phyloP scores from a whole-genome alignment of 2,329 filamentous ascomycete species.

The Aspergillus arachidicola region DNA sequence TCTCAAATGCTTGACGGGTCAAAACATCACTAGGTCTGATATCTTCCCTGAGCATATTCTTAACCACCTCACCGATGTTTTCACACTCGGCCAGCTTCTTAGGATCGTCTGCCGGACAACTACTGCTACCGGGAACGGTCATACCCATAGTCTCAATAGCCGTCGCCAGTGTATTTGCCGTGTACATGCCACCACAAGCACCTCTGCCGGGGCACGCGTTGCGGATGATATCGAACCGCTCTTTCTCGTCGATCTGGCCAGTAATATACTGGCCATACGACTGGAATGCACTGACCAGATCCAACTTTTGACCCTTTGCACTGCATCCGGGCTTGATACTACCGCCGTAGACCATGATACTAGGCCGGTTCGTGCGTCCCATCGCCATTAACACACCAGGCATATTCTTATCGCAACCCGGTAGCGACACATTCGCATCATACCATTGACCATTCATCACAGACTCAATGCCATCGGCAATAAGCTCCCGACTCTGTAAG shows the following conservation, averaged over 20 bases:
- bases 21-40: constrained; percentile 75
- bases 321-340: constrained; percentile 88
- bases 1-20: constrained; percentile 78
- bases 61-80: constrained; percentile 68
- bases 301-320: constrained; percentile 67
- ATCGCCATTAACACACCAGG: constrained; percentile 85
- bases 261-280: constrained; percentile 85
- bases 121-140: constrained; percentile 77
- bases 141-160: constrained; percentile 74
- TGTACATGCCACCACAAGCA: constrained; percentile 86
- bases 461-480: constrained; percentile 95
- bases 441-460: constrained; percentile 98
- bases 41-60: constrained; percentile 70
- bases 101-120: constrained; percentile 70
- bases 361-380: constrained; percentile 86
- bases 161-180: constrained; percentile 73
- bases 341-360: constrained; percentile 93
- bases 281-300: constrained; percentile 94
- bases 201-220: constrained; percentile 84
- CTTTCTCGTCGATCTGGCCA: constrained; percentile 14
- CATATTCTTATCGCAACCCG: constrained; percentile 99
- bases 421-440: constrained; percentile 90
- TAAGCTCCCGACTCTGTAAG: constrained; percentile 88
- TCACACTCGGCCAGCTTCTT: constrained; percentile 70
- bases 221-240: constrained; percentile 20